Conservation (phyloP, 768 basidiomycete species). For the Sporobolomyces phaffii region DNA sequence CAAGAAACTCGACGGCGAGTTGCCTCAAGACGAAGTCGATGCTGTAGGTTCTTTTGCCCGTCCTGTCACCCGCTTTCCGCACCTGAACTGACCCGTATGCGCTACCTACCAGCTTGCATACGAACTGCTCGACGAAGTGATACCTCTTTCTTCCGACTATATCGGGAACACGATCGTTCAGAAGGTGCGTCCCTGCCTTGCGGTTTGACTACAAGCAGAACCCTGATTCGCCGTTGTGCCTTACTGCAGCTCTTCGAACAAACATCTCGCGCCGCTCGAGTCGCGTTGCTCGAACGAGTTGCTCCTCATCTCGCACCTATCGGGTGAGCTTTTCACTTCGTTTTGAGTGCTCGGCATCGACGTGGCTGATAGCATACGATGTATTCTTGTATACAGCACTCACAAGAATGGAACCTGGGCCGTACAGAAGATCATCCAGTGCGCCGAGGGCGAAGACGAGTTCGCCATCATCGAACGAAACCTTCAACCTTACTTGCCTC, state of each 20-base stretch:
- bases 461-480: slow-evolving; percentile 76
- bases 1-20: slow-evolving; percentile 74
- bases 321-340: slow-evolving; percentile 49
- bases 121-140: slow-evolving; percentile 90
- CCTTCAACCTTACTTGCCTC: slow-evolving; percentile 82
- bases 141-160: slow-evolving; percentile 94
- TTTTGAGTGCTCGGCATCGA: too few species aligned
- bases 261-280: slow-evolving; percentile 67
- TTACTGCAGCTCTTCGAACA: slow-evolving; percentile 73
- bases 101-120: slow-evolving; percentile 71
- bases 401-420: slow-evolving; percentile 99
- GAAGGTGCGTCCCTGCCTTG: slow-evolving; percentile 24
- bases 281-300: slow-evolving; percentile 89
- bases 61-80: too few species aligned
- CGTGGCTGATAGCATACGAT: too few species aligned
- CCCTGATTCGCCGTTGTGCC: too few species aligned
- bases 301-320: slow-evolving; percentile 92
- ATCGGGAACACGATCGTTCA: slow-evolving; percentile 81
- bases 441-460: slow-evolving; percentile 80
- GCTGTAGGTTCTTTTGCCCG: too few species aligned
- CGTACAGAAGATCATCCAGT: slow-evolving; percentile 97
- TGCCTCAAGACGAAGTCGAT: slow-evolving; percentile 68
- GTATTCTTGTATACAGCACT: slow-evolving; percentile 51
- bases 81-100: too few species aligned
- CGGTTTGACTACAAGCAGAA: too few species aligned